phyloP scores from a whole-genome alignment of 129 eudicot species.

The Cynara cardunculus region DNA sequence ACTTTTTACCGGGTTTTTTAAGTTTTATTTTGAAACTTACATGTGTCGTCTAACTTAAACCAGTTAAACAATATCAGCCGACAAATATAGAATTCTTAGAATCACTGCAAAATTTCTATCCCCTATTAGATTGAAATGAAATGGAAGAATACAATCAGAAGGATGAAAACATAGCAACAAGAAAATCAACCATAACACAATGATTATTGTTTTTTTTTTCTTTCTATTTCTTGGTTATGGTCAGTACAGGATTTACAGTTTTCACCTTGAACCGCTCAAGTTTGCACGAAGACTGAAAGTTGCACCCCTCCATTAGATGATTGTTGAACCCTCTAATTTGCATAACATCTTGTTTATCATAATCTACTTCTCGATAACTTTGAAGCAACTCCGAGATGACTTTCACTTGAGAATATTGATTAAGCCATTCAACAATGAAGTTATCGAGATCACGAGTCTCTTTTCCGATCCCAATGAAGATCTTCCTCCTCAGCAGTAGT shows the following conservation, averaged over 20 bases:
- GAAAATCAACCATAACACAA: no score
- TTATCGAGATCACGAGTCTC: background rate
- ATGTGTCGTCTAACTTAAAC: no score
- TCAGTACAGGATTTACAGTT: background rate
- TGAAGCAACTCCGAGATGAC: background rate
- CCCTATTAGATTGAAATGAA: no score
- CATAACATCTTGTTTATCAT: background rate
- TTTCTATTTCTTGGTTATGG: background rate
- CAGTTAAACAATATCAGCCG: no score
- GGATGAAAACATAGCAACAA: no score
- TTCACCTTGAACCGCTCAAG: background rate
- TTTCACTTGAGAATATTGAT: background rate
- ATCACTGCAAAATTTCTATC: no score
- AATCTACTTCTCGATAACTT: background rate
- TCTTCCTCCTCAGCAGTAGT: background rate
- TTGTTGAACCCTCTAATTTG: background rate
- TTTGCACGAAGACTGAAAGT: background rate
- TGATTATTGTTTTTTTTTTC: no score
- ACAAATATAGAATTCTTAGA: no score
- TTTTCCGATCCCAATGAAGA: background rate
- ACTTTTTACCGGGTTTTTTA: no score
- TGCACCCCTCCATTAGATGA: background rate
- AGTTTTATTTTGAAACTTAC: no score
- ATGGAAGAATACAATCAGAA: no score
- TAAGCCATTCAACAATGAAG: no score